These are phyloP conservation scores for Phytophthora cactorum DNA, from an alignment of 352 stramenopile species.

Conservation along the genomic window DNA sequence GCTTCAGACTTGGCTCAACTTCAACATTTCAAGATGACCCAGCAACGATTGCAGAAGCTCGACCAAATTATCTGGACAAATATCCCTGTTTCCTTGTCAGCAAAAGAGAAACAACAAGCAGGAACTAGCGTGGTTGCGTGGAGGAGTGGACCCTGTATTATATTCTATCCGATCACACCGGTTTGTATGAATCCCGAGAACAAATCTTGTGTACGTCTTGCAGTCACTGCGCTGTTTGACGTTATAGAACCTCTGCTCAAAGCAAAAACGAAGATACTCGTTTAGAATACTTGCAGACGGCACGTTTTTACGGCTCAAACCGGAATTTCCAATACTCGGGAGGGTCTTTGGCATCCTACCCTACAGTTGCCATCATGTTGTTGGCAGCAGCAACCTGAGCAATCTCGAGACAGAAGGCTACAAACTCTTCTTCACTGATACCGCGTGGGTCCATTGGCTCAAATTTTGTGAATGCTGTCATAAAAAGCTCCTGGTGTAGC, in stretches of 20 bases:
- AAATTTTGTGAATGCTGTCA: conserved; percentile 67
- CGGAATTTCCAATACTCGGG: not conserved
- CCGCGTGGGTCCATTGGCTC: conserved; percentile 61
- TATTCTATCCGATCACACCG: conserved; percentile 39
- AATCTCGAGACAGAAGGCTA: conserved; percentile 77
- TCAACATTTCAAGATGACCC: not conserved
- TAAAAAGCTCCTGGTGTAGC: conserved; percentile 63
- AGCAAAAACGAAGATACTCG: conserved; percentile 25
- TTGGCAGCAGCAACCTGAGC: conserved; percentile 42
- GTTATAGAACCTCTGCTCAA: conserved; percentile 36
- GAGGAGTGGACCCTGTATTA: conserved; percentile 35
- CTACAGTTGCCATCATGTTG: conserved; percentile 19
- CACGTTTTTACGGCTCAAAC: too few species aligned
- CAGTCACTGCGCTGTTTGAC: conserved; percentile 34
- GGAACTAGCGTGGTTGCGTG: conserved; percentile 33
- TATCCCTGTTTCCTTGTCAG: not conserved
- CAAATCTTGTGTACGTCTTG: conserved; percentile 5
- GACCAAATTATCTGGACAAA: conserved; percentile 36
- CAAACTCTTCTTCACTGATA: conserved; percentile 76
- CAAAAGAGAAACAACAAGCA: conserved; percentile 3
- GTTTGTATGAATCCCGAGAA: conserved; percentile 16
- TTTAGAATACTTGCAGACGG: not conserved
- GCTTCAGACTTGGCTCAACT: not conserved
- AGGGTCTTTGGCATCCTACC: not conserved
- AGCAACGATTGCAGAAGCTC: conserved; percentile 16